These are phyloP conservation scores for Zasmidium citrigriseum DNA, from an alignment of 2,329 filamentous ascomycete genomes.

Conservation along the genomic window DNA sequence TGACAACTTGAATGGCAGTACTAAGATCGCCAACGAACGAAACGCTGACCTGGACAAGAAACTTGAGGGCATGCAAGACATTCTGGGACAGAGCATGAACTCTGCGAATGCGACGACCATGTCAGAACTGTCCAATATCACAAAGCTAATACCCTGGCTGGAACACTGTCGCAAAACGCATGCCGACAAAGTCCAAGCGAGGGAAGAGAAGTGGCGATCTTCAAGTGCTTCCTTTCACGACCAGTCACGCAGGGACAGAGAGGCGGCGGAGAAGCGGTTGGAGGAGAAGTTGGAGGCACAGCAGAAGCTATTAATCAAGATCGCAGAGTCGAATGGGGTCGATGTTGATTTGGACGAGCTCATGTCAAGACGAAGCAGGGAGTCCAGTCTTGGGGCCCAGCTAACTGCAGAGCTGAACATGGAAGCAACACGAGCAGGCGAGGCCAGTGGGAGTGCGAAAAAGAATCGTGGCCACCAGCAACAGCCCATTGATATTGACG, in stretches of 20 bases:
- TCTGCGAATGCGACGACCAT: conserved; percentile 26
- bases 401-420: conserved; percentile 29
- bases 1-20: conserved; percentile 25
- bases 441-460: background rate
- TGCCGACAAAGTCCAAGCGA: conserved; percentile 35
- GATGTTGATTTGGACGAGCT: conserved; percentile 21
- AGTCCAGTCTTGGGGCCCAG: conserved; percentile 29
- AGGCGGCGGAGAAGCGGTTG: conserved; percentile 37
- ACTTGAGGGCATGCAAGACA: conserved; percentile 27
- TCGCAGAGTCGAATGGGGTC: conserved; percentile 28
- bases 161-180: conserved; percentile 41
- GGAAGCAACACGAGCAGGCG: conserved; percentile 23
- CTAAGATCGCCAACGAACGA: conserved; percentile 15
- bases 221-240: conserved; percentile 43
- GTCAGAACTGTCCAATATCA: conserved; percentile 32
- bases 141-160: conserved; percentile 40
- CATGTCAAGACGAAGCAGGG: conserved; percentile 19
- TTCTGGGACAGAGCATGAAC: conserved; percentile 30
- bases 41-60: conserved; percentile 17
- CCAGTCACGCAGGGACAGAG: conserved; percentile 36
- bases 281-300: conserved; percentile 37
- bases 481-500: conserved; percentile 20
- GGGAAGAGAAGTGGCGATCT: conserved; percentile 44
- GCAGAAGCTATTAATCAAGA: conserved; percentile 27
- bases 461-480: background rate